phyloP scores from a whole-genome alignment of 371 early-diverging fungal species.

The Globomyces sp. region DNA sequence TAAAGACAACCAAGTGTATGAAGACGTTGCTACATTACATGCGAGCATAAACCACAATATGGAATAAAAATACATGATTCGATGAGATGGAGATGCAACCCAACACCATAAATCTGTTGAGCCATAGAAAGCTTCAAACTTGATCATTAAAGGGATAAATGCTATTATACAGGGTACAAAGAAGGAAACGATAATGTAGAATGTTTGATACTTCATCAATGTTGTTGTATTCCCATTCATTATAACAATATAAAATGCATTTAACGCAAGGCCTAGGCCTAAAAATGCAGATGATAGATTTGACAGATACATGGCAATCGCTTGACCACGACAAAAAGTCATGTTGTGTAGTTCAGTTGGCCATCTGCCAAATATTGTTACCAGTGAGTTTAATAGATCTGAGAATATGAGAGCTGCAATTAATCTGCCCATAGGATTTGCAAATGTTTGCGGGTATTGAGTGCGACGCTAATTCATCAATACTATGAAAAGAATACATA shows the following conservation, averaged over 20 bases:
- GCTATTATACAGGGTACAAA: not conserved
- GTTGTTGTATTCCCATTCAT: not conserved
- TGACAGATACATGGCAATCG: not conserved
- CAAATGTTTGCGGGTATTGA: too few species aligned
- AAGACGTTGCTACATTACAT: not conserved
- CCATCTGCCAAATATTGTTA: constrained; percentile 2
- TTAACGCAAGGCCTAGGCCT: not conserved
- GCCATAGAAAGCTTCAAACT: not conserved
- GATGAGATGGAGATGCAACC: not conserved
- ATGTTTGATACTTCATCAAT: not conserved
- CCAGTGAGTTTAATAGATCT: not conserved
- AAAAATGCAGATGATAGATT: not conserved
- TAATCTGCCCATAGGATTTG: too few species aligned
- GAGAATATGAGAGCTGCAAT: not conserved
- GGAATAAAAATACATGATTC: not conserved
- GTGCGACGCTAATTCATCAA: too few species aligned
- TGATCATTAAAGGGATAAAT: not conserved
- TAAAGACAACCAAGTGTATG: not conserved
- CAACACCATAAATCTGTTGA: constrained; percentile 5
- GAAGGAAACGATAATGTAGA: not conserved
- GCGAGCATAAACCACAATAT: not conserved
- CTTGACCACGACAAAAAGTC: not conserved
- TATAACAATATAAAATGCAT: not conserved
- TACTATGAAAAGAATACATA: too few species aligned
- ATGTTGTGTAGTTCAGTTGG: not conserved